These are phyloP conservation scores for Fonsecaea pedrosoi DNA, from an alignment of 2,329 filamentous ascomycete genomes.

Conservation along the genomic window DNA sequence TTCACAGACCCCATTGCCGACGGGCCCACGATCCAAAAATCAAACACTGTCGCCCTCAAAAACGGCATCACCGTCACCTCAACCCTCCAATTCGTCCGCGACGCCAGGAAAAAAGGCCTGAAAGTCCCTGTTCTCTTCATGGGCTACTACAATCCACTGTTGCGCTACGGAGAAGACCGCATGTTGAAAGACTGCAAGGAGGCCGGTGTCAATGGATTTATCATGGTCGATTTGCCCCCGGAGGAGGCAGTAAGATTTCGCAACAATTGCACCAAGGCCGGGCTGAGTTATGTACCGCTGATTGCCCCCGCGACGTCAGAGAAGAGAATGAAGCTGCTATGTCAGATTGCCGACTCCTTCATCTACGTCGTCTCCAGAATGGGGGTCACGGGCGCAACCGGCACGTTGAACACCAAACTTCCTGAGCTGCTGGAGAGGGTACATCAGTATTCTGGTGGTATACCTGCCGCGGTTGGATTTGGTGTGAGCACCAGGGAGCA, in stretches of 20 bases:
- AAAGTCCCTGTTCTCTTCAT: constrained; percentile 87
- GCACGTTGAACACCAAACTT: constrained; percentile 79
- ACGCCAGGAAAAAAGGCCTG: constrained; percentile 77
- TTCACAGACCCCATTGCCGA: constrained; percentile 99
- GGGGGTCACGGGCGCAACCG: constrained; percentile 92
- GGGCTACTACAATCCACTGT: constrained; percentile 98
- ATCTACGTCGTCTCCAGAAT: constrained; percentile 98
- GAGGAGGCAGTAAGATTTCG: constrained; percentile 95
- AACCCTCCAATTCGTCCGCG: constrained; percentile 81
- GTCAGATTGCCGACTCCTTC: constrained; percentile 96
- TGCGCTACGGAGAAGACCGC: constrained; percentile 91
- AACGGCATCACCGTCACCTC: constrained; percentile 86
- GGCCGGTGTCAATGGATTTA: constrained; percentile 92
- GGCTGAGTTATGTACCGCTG: constrained; percentile 92
- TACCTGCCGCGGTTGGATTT: constrained; percentile 91
- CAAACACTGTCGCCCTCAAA: constrained; percentile 86
- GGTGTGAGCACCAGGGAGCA: constrained; percentile 95
- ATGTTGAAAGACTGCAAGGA: constrained; percentile 83
- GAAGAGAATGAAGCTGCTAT: constrained; percentile 90
- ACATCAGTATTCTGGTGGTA: constrained; percentile 88
- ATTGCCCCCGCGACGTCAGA: constrained; percentile 95
- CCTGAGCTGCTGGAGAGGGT: constrained; percentile 83
- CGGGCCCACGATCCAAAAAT: constrained; percentile 93
- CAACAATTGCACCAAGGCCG: constrained; percentile 77
- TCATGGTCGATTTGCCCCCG: constrained; percentile 92